Base-by-base conservation (phyloP, 2,329 filamentous ascomycete species). In the Penicillium polonicum region DNA sequence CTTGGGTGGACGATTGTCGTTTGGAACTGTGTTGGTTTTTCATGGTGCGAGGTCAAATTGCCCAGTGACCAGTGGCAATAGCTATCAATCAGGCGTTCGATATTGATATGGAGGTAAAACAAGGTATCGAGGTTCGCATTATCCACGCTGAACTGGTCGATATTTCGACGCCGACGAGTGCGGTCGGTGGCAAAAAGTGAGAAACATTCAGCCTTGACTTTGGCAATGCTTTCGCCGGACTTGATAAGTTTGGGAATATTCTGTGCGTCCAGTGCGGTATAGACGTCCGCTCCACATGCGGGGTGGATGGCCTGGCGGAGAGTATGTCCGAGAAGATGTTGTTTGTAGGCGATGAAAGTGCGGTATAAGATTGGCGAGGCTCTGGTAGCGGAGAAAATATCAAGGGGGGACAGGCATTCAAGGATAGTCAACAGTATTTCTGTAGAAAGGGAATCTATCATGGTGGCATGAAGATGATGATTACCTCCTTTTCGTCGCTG, bases 51-150 rank as follows among this genome's bases (percentile, higher is more conserved):
- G 9, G 8, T 21, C 12, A 46, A 9, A 23, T 53, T 46, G 8
- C 42, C 29, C 23, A 46, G 15, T 19, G 51, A 29, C 51, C 51
- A 53, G 23, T 45, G 31, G 21, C 51, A 53, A 38, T 45, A 53
- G 2, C 2, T 36, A 46, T 53, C 51, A 8, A 53, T 53, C 4
- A 53, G n/a, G 15, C 33, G 31, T 31, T 53, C 51, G n/a, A 46
- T 23, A 5, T 21, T 36, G 19, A 27, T 33, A n/a, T 53, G 51
- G 15, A 53, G 33, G 19, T 38, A 23, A 25, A 53, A 53, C 17
- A 53, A 19, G 5, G 42, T 46, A 12, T 46, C 42, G 19, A 46
- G n/a, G 13, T 46, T 31, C 31, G 19, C 42, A 13, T 45, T 19
- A n/a, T 45, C 31, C 23, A 46, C 21, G n/a, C 17, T 46, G 8